phyloP scores from a whole-genome alignment of 345 rosid genomes.

The Camelina hispida region DNA sequence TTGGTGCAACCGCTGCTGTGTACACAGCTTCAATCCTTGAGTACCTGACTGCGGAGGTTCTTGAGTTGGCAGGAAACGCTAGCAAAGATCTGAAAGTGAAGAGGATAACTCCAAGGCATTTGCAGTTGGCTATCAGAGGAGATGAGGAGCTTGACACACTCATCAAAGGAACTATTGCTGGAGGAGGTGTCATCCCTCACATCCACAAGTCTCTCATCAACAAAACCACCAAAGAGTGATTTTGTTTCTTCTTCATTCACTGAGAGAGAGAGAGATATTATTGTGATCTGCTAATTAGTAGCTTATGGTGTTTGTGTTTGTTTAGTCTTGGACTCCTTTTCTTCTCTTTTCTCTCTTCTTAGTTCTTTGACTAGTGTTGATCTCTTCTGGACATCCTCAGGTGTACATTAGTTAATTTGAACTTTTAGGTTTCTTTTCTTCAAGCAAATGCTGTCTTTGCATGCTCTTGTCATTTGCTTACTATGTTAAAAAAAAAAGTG shows the following conservation, averaged over 20 bases:
- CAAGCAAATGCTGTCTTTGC: constrained; percentile 24
- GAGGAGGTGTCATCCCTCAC: constrained; percentile 91
- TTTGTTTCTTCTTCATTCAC: not conserved
- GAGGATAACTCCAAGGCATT: constrained; percentile 71
- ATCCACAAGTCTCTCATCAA: constrained; percentile 91
- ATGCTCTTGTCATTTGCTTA: constrained; percentile 15
- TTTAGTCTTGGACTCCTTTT: constrained; percentile 30
- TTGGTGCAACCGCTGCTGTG: constrained; percentile 88
- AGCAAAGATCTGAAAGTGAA: constrained; percentile 86
- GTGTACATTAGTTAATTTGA: constrained; percentile 41
- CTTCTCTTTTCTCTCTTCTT: not conserved
- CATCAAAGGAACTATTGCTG: constrained; percentile 79
- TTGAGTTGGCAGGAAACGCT: constrained; percentile 75
- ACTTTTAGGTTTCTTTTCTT: constrained; percentile 33
- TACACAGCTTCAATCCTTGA: constrained; percentile 78
- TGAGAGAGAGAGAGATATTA: not conserved
- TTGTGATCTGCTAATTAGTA: constrained; percentile 29
- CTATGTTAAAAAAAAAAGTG: not conserved
- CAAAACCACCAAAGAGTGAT: constrained; percentile 76
- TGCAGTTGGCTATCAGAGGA: constrained; percentile 66
- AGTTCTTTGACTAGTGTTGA: constrained; percentile 22
- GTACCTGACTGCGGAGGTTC: constrained; percentile 80
- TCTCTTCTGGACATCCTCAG: constrained; percentile 32
- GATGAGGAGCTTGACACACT: constrained; percentile 74
- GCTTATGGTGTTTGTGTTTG: constrained; percentile 24